Evolutionary conservation across 805 yeast genomes (phyloP), one percentile per base, ranked within the genome.

Genomic region (Candida rishiriensis): DNA sequence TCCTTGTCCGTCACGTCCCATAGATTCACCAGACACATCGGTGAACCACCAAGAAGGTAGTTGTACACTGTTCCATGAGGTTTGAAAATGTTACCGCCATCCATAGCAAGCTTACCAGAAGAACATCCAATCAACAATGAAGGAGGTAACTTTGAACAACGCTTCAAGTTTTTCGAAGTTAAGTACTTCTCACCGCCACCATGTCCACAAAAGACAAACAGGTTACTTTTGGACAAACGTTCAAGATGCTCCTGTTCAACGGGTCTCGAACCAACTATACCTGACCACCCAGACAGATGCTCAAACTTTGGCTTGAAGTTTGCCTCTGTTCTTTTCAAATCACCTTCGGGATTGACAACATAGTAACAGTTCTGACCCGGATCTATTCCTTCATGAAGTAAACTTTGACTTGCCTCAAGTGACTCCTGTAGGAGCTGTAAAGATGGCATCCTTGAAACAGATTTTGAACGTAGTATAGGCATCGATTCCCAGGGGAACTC

Each of bases 1-100:
- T 93, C 99, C 52, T 86, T 89, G 63, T 93, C 98, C 0, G 98
- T 93, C 4, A 93, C 97, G 62, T 89, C 97, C 99, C 99, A 93
- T 44, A 93, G 64, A 55, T 88, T 88, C 0, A 88, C 97, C 32
- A 93, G 66, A 1, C 88, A 73, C 80, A 85, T 73, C 0, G 96
- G 93, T 39, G 88, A 78, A 0, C 96, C 95, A 17, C 89, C 93
- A 10, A 76, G 67, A 26, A 93, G 61, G 71, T 89, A 89, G 40
- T 85, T 79, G 52, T 77, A 74, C 0, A 88, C 76, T 3, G 91
- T 85, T 1, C 97, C 96, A 50, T 76, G 72, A 0, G 93, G 83
- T 49, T 81, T 88, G 45, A 85, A 71, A 8, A 72, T 59, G 26
- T 21, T 21, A 7, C 26, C 26, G 2, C 90, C 93, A 43, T 71